Conservation (phyloP, 805 yeast species). For the Kuraishia piskuri region DNA sequence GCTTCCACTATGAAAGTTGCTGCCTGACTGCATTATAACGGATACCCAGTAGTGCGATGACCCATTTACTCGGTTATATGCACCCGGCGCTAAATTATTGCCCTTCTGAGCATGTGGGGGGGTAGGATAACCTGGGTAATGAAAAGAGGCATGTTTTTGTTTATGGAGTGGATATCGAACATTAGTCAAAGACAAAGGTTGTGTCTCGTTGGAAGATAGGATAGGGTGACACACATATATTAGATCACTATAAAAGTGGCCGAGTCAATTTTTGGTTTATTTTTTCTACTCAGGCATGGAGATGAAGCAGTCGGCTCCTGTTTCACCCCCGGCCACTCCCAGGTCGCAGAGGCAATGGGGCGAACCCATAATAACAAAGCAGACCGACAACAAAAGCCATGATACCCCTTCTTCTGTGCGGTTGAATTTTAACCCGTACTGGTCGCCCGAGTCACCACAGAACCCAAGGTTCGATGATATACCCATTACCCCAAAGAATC, state of each 20-base stretch:
- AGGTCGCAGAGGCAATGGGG: neutral
- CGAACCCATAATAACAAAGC: neutral
- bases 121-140: neutral
- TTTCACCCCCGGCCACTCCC: constrained; percentile 1
- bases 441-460: constrained; percentile 8
- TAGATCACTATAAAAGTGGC: too few species aligned
- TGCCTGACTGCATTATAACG: neutral
- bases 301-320: neutral
- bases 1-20: too few species aligned
- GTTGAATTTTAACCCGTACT: constrained; percentile 6
- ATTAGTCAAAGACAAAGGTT: neutral
- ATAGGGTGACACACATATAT: too few species aligned
- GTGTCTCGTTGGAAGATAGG: neutral
- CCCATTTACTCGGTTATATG: neutral
- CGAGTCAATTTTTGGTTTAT: neutral
- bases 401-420: neutral
- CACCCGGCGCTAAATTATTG: neutral
- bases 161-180: neutral
- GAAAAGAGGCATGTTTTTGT: too few species aligned
- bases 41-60: neutral
- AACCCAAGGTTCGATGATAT: constrained; percentile 1
- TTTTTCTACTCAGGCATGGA: neutral
- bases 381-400: neutral
- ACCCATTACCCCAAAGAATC: neutral
- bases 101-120: neutral